phyloP scores from a whole-genome alignment of 441 rosid species.

The Adansonia gregorii region DNA sequence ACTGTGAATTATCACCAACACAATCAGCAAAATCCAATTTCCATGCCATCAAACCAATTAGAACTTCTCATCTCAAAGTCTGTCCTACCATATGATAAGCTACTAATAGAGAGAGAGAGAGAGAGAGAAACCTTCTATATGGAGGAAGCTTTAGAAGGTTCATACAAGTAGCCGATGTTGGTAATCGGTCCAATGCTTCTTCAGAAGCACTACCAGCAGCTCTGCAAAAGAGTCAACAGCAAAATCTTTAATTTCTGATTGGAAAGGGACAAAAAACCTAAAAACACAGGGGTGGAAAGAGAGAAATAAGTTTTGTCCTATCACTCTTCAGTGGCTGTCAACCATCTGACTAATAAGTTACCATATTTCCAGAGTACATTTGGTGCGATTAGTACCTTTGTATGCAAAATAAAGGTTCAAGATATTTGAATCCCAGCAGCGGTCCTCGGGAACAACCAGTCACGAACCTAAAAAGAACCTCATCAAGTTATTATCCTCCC shows the following conservation, averaged over 20 bases:
- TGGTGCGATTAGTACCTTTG: slow-evolving; percentile 63
- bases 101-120: background rate
- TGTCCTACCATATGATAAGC: background rate
- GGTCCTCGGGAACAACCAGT: slow-evolving; percentile 99
- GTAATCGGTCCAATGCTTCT: slow-evolving; percentile 86
- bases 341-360: slow-evolving; percentile 14
- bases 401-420: slow-evolving; percentile 92
- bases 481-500: slow-evolving; percentile 29
- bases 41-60: background rate
- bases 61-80: background rate
- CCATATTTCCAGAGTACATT: slow-evolving; percentile 13
- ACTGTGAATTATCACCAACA: background rate
- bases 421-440: slow-evolving; percentile 83
- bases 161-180: slow-evolving; percentile 98
- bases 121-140: slow-evolving; percentile 81
- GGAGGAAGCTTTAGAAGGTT: slow-evolving; percentile 99
- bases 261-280: background rate
- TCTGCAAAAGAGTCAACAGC: slow-evolving; percentile 39
- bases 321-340: background rate
- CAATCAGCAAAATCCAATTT: background rate
- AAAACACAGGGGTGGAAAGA: background rate
- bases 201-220: slow-evolving; percentile 80
- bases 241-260: slow-evolving; percentile 11
- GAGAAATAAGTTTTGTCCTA: background rate
- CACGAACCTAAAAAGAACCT: slow-evolving; percentile 67